A percentile compares a stretch with the other conserved stretches of the same genome.
phyloP scores from a whole-genome alignment of 495 filamentous ascomycete species.

The Hypoxylon trugodes region DNA sequence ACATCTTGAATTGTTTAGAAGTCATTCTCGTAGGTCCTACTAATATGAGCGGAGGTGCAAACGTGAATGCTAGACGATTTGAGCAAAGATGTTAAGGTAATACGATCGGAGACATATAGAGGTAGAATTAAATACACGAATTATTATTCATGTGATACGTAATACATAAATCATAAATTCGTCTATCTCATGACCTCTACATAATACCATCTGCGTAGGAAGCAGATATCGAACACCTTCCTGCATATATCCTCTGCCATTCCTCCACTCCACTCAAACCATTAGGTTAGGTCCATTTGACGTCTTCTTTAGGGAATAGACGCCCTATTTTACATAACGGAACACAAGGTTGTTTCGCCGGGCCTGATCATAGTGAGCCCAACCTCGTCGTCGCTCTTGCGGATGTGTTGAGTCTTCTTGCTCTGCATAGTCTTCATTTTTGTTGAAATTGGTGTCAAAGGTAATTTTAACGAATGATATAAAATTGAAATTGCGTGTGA shows the following conservation, averaged over 20 bases:
- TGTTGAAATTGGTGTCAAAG: background rate
- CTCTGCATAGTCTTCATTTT: conserved; percentile 20
- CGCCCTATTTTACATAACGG: conserved; percentile 23
- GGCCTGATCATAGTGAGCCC: conserved; percentile 12
- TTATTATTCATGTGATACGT: too few species aligned
- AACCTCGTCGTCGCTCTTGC: conserved; percentile 22
- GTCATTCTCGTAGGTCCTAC: too few species aligned
- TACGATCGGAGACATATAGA: too few species aligned
- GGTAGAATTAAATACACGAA: too few species aligned
- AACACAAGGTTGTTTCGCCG: conserved; percentile 4
- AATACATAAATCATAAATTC: conserved; percentile 1
- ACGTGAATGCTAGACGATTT: too few species aligned
- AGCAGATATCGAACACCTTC: background rate
- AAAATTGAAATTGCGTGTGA: background rate
- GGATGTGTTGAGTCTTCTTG: conserved; percentile 24
- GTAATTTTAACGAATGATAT: too few species aligned
- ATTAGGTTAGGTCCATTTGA: too few species aligned
- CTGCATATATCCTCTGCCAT: background rate
- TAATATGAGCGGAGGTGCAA: too few species aligned
- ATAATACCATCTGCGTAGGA: background rate
- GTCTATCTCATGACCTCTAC: too few species aligned
- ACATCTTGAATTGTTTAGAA: too few species aligned
- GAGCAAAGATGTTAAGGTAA: too few species aligned
- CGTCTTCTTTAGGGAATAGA: background rate
- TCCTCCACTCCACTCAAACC: too few species aligned